phyloP scores from a whole-genome alignment of 2,329 filamentous ascomycete species.

The Colletotrichum endophyticum region DNA sequence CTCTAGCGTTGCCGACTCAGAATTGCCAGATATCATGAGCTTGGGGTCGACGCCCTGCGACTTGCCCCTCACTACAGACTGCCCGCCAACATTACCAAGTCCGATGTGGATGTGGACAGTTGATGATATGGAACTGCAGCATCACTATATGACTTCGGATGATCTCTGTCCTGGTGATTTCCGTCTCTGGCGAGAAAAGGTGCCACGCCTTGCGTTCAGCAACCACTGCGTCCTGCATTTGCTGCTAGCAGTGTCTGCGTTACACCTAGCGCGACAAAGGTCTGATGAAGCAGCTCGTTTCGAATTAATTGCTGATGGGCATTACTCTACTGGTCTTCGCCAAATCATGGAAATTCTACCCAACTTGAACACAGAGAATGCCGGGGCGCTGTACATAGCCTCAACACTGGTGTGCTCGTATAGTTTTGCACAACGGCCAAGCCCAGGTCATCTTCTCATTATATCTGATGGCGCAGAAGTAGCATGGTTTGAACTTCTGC shows the following conservation, averaged over 20 bases:
- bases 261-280: neutral
- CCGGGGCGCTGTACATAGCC: constrained; percentile 15
- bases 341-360: constrained; percentile 15
- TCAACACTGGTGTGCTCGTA: constrained; percentile 8
- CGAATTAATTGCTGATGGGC: constrained; percentile 12
- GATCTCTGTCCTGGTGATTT: neutral
- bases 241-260: constrained; percentile 7
- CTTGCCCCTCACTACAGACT: neutral
- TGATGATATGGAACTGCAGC: constrained; percentile 11
- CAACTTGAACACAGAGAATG: constrained; percentile 8
- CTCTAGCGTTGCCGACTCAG: neutral
- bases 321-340: constrained; percentile 7
- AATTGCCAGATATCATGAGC: neutral
- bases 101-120: constrained; percentile 4
- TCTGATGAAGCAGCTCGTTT: neutral
- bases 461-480: constrained; percentile 21
- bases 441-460: constrained; percentile 21
- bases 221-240: constrained; percentile 15
- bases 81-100: neutral
- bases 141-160: constrained; percentile 8
- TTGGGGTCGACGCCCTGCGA: neutral
- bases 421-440: constrained; percentile 12
- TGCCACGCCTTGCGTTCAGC: constrained; percentile 14
- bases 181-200: constrained; percentile 11
- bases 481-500: constrained; percentile 21